Conservation (phyloP, 2,329 filamentous ascomycete genomes). For the Phyllosticta paracitricarpa region DNA sequence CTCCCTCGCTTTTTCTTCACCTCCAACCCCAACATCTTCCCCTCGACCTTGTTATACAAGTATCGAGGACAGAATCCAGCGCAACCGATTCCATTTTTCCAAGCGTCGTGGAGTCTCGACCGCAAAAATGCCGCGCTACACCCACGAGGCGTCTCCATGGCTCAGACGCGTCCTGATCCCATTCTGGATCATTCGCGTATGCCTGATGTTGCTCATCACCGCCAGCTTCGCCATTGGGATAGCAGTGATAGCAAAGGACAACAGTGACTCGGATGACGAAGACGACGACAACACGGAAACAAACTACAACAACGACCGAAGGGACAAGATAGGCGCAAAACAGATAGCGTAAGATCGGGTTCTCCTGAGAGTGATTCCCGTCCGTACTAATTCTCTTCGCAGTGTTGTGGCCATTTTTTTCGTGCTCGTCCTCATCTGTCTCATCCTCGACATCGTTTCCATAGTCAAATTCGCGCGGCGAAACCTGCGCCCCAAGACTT, state of each 20-base stretch:
- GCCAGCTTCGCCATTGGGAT: conserved; percentile 16
- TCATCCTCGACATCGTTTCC: conserved; percentile 25
- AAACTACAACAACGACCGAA: neutral
- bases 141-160: conserved; percentile 16
- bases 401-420: conserved; percentile 24
- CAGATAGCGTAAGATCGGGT: neutral
- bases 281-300: neutral
- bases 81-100: neutral
- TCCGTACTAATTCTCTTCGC: conserved; percentile 13
- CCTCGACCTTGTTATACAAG: neutral
- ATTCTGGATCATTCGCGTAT: conserved; percentile 26
- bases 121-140: conserved; percentile 4
- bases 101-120: neutral
- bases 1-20: neutral
- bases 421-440: conserved; percentile 22
- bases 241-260: neutral
- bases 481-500: conserved; percentile 21
- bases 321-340: neutral
- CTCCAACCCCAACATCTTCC: neutral
- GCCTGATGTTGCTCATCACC: conserved; percentile 25
- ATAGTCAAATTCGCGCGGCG: conserved; percentile 26
- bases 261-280: neutral
- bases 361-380: no score
- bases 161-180: conserved; percentile 30
- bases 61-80: neutral